Evolutionary conservation across 2,329 filamentous ascomycete species (phyloP), one percentile per base, ranked within the genome.

Genomic region (Hypocreales sp.): DNA sequence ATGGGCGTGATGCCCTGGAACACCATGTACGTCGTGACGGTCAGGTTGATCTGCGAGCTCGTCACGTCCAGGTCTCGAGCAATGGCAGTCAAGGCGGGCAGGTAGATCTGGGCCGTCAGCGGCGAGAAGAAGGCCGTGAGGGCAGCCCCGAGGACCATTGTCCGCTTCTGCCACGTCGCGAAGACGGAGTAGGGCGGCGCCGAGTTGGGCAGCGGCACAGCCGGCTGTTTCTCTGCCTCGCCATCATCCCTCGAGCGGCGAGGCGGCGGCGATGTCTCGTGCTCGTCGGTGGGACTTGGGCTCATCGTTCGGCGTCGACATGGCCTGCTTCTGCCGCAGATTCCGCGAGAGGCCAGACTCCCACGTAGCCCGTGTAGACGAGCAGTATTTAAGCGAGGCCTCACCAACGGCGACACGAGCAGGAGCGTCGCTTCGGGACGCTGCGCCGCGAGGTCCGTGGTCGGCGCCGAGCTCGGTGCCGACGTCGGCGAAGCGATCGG

Each of bases 1-100:
- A 62, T 62, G 15, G 71, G 71, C 1, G 63, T 58, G 9, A 76
- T 46, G 13, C 64, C 71, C 49, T 74, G 71, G 20, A 75, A 61
- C 26, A 75, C 60, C 61, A 67, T 61, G 39, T 68, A 69, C 2
- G 60, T 64, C 2, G 64, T 67, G 22, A 68, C 46, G 6, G 61
- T 65, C 20, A 69, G 43, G 39, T 66, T 67, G 33, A 67, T 56
- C 25, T 55, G 37, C 1, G 48, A 38, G 17, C 40, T 37, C 5
- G 50, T 48, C 12, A 70, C 58, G 14, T 53, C 16, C 7, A 70
- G 47, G 22, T 65, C 61, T 3, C 51, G 35, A 7, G 65, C 57
- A 8, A 72, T 49, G 6, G 54, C 46, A 11, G 57, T 55, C 16
- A 70, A 41, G 0, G 66, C 65, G 2, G 65, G 67, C 26, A 67